Percentiles rank a stretch among this genome's conserved stretches.
phyloP scores from a whole-genome alignment of 495 filamentous ascomycete genomes.

The Aspergillus steynii region DNA sequence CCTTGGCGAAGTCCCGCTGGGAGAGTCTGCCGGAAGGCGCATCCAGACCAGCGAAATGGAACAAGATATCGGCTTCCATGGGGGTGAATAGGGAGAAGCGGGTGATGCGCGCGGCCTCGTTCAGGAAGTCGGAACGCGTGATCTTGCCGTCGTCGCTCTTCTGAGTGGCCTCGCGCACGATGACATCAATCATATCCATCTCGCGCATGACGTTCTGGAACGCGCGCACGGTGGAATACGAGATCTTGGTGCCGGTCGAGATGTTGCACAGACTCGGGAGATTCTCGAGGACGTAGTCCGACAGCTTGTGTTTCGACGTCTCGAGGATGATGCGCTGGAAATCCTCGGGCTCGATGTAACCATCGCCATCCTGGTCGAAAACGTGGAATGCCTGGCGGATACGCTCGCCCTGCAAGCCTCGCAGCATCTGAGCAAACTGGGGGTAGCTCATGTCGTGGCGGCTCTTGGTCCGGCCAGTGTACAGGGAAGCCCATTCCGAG shows the following conservation, averaged over 20 bases:
- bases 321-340: conserved; percentile 95
- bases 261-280: conserved; percentile 95
- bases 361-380: conserved; percentile 91
- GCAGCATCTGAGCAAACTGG: conserved; percentile 97
- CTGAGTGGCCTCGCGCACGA: conserved; percentile 79
- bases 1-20: conserved; percentile 85
- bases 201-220: conserved; percentile 96
- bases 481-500: conserved; percentile 94
- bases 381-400: conserved; percentile 91
- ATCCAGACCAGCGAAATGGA: conserved; percentile 95
- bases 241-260: conserved; percentile 86
- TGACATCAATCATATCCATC: conserved; percentile 95
- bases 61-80: conserved; percentile 98
- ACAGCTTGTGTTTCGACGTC: conserved; percentile 94
- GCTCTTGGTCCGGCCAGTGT: conserved; percentile 80
- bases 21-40: conserved; percentile 82
- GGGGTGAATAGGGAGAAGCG: conserved; percentile 94
- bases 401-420: conserved; percentile 91
- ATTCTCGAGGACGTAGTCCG: conserved; percentile 93
- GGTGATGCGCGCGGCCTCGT: conserved; percentile 86
- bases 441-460: conserved; percentile 91
- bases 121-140: conserved; percentile 89
- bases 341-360: conserved; percentile 94
- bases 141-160: conserved; percentile 91
- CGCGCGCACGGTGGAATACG: conserved; percentile 93